Percentiles rank a stretch among this genome's conserved stretches.
Evolutionary conservation across 23 red algal species (phyloP).

Genomic region (Gracilaria caudata): DNA sequence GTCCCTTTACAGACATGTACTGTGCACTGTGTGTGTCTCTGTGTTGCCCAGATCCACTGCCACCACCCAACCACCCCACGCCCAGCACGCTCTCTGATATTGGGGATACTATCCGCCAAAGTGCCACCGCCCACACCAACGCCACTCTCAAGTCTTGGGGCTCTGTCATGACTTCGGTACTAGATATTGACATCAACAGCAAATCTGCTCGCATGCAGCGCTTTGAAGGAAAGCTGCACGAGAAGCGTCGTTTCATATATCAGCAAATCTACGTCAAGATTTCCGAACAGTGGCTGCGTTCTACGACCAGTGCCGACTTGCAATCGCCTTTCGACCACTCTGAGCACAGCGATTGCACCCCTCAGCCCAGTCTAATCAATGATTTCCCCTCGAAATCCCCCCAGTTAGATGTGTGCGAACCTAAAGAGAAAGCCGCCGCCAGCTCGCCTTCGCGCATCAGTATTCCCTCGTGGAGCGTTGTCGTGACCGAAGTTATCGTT

Average conservation of each 20-base stretch:
- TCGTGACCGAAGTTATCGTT: slow-evolving; percentile 12
- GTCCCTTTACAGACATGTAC: slow-evolving; percentile 56
- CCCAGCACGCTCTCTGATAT: slow-evolving; percentile 18
- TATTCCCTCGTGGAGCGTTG: slow-evolving; percentile 22
- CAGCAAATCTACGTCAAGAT: slow-evolving; percentile 66
- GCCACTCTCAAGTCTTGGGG: slow-evolving; percentile 49
- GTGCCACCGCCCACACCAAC: slow-evolving; percentile 51
- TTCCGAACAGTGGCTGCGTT: slow-evolving; percentile 51
- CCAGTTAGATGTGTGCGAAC: not conserved
- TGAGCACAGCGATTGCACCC: slow-evolving; percentile 23
- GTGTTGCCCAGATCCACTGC: slow-evolving; percentile 16
- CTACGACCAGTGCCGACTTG: not conserved
- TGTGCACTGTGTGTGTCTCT: slow-evolving; percentile 40
- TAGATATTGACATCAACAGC: slow-evolving; percentile 37
- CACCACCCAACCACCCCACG: not conserved
- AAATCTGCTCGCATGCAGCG: slow-evolving; percentile 15
- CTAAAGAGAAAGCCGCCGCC: slow-evolving; percentile 1
- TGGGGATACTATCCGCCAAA: slow-evolving; percentile 43
- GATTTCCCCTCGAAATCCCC: slow-evolving; percentile 3
- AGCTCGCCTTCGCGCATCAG: not conserved
- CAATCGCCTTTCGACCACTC: not conserved
- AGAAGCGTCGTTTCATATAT: slow-evolving; percentile 58
- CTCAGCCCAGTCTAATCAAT: not conserved
- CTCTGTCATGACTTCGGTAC: slow-evolving; percentile 30
- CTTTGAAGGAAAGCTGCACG: slow-evolving; percentile 43